phyloP scores from a whole-genome alignment of 257 asterid genomes.

The Eustoma russellianum region DNA sequence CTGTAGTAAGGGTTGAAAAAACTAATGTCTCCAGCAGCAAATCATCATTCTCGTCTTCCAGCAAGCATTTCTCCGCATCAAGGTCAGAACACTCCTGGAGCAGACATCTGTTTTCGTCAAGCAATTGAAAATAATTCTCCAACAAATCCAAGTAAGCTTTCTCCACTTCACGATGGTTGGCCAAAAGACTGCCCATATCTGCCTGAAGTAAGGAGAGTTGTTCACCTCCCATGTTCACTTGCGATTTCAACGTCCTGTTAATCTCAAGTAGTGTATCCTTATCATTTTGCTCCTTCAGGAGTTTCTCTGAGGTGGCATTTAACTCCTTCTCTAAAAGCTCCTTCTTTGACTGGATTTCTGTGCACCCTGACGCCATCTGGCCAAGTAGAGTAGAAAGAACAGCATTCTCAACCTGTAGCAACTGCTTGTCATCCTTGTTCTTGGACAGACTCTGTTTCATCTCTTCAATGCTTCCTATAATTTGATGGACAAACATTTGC shows the following conservation, averaged over 20 bases:
- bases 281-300: slow-evolving; percentile 36
- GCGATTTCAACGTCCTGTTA: slow-evolving; percentile 43
- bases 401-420: slow-evolving; percentile 63
- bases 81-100: slow-evolving; percentile 43
- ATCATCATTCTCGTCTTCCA: slow-evolving; percentile 44
- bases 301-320: slow-evolving; percentile 37
- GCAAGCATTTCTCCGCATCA: slow-evolving; percentile 40
- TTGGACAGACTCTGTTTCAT: slow-evolving; percentile 41
- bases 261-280: slow-evolving; percentile 45
- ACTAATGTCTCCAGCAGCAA: slow-evolving; percentile 42
- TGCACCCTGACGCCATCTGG: slow-evolving; percentile 64
- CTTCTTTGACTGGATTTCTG: slow-evolving; percentile 55
- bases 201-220: slow-evolving; percentile 35
- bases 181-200: slow-evolving; percentile 37
- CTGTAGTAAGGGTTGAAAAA: slow-evolving; percentile 31
- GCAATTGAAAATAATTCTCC: slow-evolving; percentile 31
- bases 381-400: slow-evolving; percentile 58
- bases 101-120: slow-evolving; percentile 47
- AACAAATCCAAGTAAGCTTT: slow-evolving; percentile 38
- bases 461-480: slow-evolving; percentile 44
- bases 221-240: slow-evolving; percentile 28
- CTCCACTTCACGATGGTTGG: slow-evolving; percentile 38
- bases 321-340: slow-evolving; percentile 42
- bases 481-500: slow-evolving; percentile 33
- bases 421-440: slow-evolving; percentile 59